These are phyloP conservation scores for Paramecium sexaurelia DNA, from an alignment of 73 alveolate genomes.

Conservation along the genomic window DNA sequence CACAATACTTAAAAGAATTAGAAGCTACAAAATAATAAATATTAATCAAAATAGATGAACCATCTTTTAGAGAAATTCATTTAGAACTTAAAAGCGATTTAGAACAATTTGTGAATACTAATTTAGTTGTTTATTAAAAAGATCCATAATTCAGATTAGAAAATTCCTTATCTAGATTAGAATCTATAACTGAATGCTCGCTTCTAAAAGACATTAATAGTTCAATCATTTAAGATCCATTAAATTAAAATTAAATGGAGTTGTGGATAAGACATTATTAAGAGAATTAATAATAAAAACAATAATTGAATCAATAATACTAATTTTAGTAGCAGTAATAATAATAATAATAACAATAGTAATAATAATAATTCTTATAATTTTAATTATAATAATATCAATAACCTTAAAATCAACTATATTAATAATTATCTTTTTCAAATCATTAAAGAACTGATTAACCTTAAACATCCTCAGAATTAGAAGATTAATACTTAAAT, in stretches of 20 bases:
- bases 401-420: neutral
- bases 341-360: neutral
- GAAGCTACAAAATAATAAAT: neutral
- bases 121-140: neutral
- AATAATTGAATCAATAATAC: neutral
- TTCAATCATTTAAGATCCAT: slow-evolving; percentile 40
- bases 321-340: neutral
- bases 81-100: slow-evolving; percentile 3
- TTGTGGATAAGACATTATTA: neutral
- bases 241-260: neutral
- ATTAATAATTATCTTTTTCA: neutral
- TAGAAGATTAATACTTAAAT: neutral
- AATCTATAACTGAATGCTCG: neutral
- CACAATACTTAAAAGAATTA: neutral
- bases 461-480: neutral
- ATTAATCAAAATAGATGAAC: neutral
- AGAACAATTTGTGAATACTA: neutral
- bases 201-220: slow-evolving; percentile 12
- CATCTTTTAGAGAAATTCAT: neutral
- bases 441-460: neutral
- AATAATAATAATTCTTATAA: neutral
- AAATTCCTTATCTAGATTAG: slow-evolving; percentile 14
- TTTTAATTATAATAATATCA: neutral
- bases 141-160: neutral
- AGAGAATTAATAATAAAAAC: neutral